Evolutionary conservation across 2,329 filamentous ascomycete species (phyloP), one percentile per base, ranked within the genome.

Genomic region (Pestalotiopsis sp.): DNA sequence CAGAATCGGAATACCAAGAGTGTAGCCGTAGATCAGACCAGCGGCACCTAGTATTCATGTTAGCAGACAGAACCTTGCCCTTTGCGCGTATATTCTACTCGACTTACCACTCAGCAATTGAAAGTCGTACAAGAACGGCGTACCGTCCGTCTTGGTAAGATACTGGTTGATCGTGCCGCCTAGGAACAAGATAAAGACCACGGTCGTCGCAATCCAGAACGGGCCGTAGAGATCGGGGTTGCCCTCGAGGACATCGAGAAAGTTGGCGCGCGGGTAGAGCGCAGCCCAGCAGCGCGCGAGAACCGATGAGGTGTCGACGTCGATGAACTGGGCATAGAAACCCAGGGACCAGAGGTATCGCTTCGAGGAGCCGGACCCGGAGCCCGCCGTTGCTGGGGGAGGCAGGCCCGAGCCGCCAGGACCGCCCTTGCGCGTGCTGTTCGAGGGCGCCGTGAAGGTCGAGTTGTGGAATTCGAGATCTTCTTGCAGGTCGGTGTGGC

Each of bases 391-490:
- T 13, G 78, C 88, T 1, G 88, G 89, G 1, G 84, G 83, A 0
- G 88, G 89, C 2, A 91, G 83, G 3, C 85, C 82, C 52, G 82
- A 79, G 60, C 83, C 76, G 67, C 74, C 78, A 69, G 80, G 79
- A 69, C 83, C 78, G 73, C 87, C 87, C 66, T 86, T 83, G 45
- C 82, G 80, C 72, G 81, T 83, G 69, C 83, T 81, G 17, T 55
- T 57, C 3, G 80, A 77, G 73, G 86, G 76, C 68, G 90, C 90
- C 76, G 91, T 89, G 81, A 97, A 97, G 84, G 93, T 89, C 73
- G 95, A 98, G 78, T 91, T 93, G 87, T 99, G 96, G 85, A 99
- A 99, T 88, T 98, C 96, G 80, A 99, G 94, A 83, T 98, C 96
- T 81, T 98, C 95, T 86, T 98, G 94, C 27, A 99, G 92, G 81